These are phyloP conservation scores for Amesomyces nigricolor DNA, from an alignment of 2,329 filamentous ascomycete genomes.

Conservation along the genomic window DNA sequence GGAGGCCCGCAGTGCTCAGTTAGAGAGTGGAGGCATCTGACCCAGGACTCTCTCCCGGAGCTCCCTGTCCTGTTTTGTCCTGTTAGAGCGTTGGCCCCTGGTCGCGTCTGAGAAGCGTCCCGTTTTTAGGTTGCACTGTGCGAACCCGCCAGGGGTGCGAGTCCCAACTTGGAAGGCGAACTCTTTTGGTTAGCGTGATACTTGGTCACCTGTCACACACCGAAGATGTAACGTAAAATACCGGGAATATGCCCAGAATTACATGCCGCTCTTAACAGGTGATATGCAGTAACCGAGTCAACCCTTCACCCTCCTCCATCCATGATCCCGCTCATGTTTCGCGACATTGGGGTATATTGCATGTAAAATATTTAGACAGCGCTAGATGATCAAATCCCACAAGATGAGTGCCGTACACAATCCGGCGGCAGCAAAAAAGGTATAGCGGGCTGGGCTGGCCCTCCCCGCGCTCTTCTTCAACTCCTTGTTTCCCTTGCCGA, in stretches of 20 bases:
- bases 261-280: too few species aligned
- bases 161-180: not conserved
- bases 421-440: constrained; percentile 74
- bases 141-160: not conserved
- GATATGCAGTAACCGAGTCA: too few species aligned
- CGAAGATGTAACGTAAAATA: too few species aligned
- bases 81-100: constrained; percentile 6
- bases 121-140: not conserved
- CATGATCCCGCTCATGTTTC: too few species aligned
- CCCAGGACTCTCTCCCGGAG: not conserved
- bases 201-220: not conserved
- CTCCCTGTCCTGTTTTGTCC: not conserved
- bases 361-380: too few species aligned
- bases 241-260: too few species aligned
- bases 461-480: constrained; percentile 74
- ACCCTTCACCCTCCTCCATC: too few species aligned
- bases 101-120: not conserved
- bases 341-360: too few species aligned
- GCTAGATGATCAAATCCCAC: constrained; percentile 64
- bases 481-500: constrained; percentile 85
- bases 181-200: not conserved
- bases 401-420: constrained; percentile 68
- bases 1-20: constrained; percentile 1
- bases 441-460: constrained; percentile 66
- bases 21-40: not conserved